Evolutionary conservation across 352 stramenopile species (phyloP).

Genomic region (Pythium aristosporum): DNA sequence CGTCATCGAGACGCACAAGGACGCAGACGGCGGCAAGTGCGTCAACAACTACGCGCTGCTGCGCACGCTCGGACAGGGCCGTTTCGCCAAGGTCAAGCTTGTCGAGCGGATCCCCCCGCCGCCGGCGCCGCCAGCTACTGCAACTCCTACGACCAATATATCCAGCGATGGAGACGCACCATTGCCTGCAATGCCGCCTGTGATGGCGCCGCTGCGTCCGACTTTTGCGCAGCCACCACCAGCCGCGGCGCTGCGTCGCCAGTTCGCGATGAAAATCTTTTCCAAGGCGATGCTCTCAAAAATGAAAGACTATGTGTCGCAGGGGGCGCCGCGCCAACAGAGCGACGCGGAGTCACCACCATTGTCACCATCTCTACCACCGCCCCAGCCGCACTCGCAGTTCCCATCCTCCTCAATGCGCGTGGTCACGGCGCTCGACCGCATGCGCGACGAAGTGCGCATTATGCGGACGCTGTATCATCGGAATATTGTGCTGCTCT

Average conservation of each 20-base stretch:
- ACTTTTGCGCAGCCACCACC: slow-evolving; percentile 10
- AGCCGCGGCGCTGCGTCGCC: slow-evolving; percentile 26
- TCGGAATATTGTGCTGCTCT: slow-evolving; percentile 89
- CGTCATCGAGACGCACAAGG: slow-evolving; percentile 47
- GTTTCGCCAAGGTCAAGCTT: slow-evolving; percentile 87
- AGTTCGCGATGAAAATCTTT: slow-evolving; percentile 86
- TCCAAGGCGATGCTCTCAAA: slow-evolving; percentile 72
- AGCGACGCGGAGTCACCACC: neutral
- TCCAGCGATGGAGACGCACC: neutral
- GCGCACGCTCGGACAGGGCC: slow-evolving; percentile 67
- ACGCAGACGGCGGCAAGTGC: slow-evolving; percentile 43
- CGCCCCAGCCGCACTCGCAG: neutral
- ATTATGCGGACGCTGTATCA: slow-evolving; percentile 90
- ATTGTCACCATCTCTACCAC: neutral
- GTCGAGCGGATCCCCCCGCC: slow-evolving; percentile 53
- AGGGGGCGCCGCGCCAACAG: neutral
- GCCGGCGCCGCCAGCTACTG: neutral
- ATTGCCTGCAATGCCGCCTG: slow-evolving; percentile 3
- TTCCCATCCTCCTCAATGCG: slow-evolving; percentile 39
- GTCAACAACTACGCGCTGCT: slow-evolving; percentile 84
- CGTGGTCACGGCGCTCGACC: slow-evolving; percentile 77
- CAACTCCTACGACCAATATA: neutral
- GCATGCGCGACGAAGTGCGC: slow-evolving; percentile 78
- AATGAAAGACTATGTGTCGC: slow-evolving; percentile 80
- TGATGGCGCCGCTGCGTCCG: slow-evolving; percentile 9